Evolutionary conservation across 208 protist genomes (phyloP), one percentile per base, ranked within the genome.

Genomic region (Wallacemonas sp.): DNA sequence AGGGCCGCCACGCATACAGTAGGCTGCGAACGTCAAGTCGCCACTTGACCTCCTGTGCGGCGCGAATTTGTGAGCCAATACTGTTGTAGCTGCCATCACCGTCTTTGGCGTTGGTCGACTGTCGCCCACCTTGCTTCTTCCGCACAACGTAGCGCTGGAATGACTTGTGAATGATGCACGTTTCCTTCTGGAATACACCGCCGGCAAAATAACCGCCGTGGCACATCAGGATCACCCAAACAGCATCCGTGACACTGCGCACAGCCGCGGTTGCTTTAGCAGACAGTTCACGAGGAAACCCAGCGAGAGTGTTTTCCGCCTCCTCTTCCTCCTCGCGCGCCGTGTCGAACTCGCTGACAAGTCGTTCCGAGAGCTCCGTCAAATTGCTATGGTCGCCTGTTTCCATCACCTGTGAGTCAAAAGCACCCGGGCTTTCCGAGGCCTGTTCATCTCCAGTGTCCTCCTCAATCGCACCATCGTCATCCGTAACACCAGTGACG

Each of bases 41-140:
- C 83, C 86, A 97, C 75, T 90, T 87, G 14, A 92, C 64, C 68
- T 97, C 93, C 56, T 97, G 90, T 6, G 83, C 80, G 14, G 80
- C 76, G n/a, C 93, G 82, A 27, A 97, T 95, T 64, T 89, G 79
- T 0, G 88, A 93, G 17, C 93, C 93, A 6, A 87, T 76, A 44
- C 87, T 93, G 65, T 85, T 78, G 63, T 86, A 95, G 47, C 81
- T 89, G 30, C 83, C 82, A 17, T 78, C 76, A 3, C 64, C 70
- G 46, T 95, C 87, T 71, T 91, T 91, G 17, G 88, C 86, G 58
- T 87, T 85, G 16, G 70, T 89, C 1, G 89, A 92, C 69, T 97
- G 93, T 64, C 91, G 90, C 26, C 90, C 88, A 19, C 93, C 93
- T 70, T 97, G 93, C 70, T 97, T 97, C 61, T 97, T 97, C 24